phyloP scores from a whole-genome alignment of 2,329 filamentous ascomycete species.

The Macroventuria anomochaeta region DNA sequence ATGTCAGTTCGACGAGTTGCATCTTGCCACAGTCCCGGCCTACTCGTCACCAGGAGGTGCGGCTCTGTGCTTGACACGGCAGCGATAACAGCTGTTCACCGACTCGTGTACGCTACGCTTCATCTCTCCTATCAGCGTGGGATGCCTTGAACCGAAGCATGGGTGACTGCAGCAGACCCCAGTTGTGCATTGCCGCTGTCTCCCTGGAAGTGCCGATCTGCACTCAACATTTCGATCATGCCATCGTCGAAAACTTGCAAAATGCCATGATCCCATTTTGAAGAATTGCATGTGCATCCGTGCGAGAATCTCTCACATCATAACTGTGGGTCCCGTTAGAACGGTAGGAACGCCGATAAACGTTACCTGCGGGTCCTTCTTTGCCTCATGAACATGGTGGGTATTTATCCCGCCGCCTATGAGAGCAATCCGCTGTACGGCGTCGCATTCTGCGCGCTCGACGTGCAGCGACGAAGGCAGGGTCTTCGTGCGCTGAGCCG shows the following conservation, averaged over 20 bases:
- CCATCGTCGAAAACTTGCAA: not conserved
- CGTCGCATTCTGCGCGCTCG: too few species aligned
- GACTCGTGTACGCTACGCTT: not conserved
- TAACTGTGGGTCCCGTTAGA: not conserved
- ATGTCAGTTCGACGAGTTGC: too few species aligned
- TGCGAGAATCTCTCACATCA: not conserved
- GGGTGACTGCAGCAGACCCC: not conserved
- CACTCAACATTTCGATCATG: not conserved
- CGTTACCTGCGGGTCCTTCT: not conserved
- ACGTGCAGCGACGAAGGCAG: too few species aligned
- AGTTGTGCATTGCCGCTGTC: not conserved
- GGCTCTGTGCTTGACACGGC: not conserved
- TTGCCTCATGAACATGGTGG: not conserved
- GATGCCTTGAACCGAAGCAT: not conserved
- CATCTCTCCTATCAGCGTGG: not conserved
- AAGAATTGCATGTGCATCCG: slow-evolving; percentile 1
- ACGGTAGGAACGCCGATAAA: not conserved
- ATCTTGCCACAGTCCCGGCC: not conserved
- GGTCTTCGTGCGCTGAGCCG: too few species aligned
- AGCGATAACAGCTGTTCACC: not conserved
- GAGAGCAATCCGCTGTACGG: not conserved
- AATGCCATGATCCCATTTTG: slow-evolving; percentile 8
- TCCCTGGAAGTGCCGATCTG: not conserved
- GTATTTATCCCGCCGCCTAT: not conserved
- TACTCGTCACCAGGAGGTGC: not conserved